These are phyloP conservation scores for Microbotryomycetes sp. DNA, from an alignment of 1,284 basidiomycete genomes.

Conservation along the genomic window DNA sequence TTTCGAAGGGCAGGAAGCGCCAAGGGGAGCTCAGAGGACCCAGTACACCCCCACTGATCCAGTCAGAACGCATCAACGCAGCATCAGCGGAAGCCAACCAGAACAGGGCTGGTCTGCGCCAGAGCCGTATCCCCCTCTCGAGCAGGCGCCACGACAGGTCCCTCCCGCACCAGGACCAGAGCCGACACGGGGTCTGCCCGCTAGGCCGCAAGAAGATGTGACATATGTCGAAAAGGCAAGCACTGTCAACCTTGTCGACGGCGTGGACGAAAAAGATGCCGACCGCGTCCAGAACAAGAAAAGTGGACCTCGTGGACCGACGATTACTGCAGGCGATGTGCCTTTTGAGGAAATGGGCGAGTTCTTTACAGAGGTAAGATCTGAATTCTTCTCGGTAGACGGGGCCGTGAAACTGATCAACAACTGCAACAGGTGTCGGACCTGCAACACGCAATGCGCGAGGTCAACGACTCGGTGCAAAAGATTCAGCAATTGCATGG, in stretches of 20 bases:
- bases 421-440: constrained; percentile 18
- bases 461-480: constrained; percentile 24
- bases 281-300: background rate
- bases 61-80: constrained; percentile 7
- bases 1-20: background rate
- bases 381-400: background rate
- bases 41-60: constrained; percentile 11
- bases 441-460: constrained; percentile 24
- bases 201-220: background rate
- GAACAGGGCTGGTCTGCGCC: background rate
- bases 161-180: background rate
- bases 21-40: background rate
- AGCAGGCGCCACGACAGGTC: background rate
- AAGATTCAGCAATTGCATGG: constrained; percentile 27
- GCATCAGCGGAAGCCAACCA: constrained; percentile 1
- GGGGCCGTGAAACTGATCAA: background rate
- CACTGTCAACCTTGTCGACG: constrained; percentile 13
- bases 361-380: constrained; percentile 22
- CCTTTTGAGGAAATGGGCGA: constrained; percentile 22
- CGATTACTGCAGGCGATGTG: constrained; percentile 8
- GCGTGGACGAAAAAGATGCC: background rate
- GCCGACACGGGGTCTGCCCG: background rate
- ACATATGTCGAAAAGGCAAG: constrained; percentile 9
- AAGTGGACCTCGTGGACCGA: background rate
- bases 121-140: background rate